Base-by-base conservation (phyloP, 2,329 filamentous ascomycete species). In the Penicillium sp. region DNA sequence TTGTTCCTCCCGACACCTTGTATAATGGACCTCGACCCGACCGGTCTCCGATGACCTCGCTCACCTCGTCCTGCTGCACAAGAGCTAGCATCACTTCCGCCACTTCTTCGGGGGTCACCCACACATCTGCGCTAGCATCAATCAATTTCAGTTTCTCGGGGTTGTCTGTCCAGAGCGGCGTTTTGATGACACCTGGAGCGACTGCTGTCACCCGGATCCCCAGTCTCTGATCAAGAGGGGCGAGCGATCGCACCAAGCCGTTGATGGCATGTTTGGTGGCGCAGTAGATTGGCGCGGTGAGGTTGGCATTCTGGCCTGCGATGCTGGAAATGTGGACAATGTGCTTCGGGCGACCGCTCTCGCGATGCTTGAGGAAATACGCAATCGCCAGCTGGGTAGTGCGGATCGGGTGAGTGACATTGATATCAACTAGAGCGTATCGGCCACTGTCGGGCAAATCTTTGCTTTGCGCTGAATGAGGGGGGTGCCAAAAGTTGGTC, bases 91-190 rank as follows among this genome's bases (percentile, higher is more conserved):
- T 86, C 2, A 80, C 81, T 40, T 79, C 75, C 0, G 83, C 83
- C 0, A 86, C 83, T 61, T 86, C 82, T 60, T 86, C 83, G 0
- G 83, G 76, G n/a, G 79, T 82, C 13, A 84, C 82, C 83, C 83
- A 86, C 55, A 69, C 74, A 62, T 86, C 83, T 13, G 69, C 67
- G 8, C 63, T 67, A 29, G 76, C 71, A 36, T 80, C 75, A 0
- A 86, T 55, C 59, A 81, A 78, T 54, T 72, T 73, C 61, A 85
- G 48, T 65, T 86, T 87, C 67, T 86, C 83, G 0, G 83, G 82
- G 59, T 86, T 77, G 2, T 86, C 83, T 0, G 79, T 83, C 83
- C 83, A 87, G 5, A 86, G 69, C 6, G 84, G 84, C 11, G 84
- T 86, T 57, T 80, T 84, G 61, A 86, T 83, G 1, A 86, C 69